Percentiles rank a stretch among this genome's conserved stretches.
These are phyloP conservation scores for Actinomucor elegans DNA, from an alignment of 371 early-diverging fungal genomes.

Conservation along the genomic window DNA sequence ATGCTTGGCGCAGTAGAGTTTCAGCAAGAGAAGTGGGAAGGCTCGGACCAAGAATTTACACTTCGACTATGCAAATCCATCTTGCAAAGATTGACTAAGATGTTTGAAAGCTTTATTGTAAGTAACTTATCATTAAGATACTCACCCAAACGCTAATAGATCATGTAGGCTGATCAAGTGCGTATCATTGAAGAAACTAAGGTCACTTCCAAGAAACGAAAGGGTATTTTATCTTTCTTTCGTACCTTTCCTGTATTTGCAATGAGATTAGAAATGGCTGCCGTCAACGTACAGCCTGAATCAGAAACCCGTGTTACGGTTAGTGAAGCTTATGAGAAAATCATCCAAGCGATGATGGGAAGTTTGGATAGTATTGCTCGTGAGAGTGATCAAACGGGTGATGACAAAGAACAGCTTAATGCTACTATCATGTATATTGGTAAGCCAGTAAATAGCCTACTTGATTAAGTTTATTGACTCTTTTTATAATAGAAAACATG, in stretches of 20 bases:
- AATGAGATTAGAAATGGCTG: constrained; percentile 66
- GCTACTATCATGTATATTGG: constrained; percentile 83
- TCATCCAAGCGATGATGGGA: constrained; percentile 86
- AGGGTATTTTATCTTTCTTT: constrained; percentile 85
- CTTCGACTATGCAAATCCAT: constrained; percentile 68
- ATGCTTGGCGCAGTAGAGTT: constrained; percentile 85
- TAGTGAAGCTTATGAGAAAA: constrained; percentile 77
- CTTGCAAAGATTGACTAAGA: constrained; percentile 59
- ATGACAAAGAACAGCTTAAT: constrained; percentile 93
- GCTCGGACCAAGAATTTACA: constrained; percentile 65
- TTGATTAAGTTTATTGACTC: too few relatives aligned
- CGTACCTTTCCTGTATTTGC: constrained; percentile 90
- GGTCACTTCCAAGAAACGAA: constrained; percentile 82
- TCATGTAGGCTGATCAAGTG: constrained; percentile 76
- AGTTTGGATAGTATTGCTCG: constrained; percentile 85
- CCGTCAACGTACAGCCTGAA: constrained; percentile 50
- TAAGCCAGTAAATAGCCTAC: constrained; percentile 28
- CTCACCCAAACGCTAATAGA: not conserved
- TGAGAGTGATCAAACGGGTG: constrained; percentile 71
- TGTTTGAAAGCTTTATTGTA: constrained; percentile 83
- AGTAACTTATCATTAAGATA: constrained; percentile 1
- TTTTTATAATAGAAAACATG: constrained; percentile 77
- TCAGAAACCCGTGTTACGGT: constrained; percentile 74
- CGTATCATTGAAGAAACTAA: constrained; percentile 91
- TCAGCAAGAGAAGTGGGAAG: constrained; percentile 63